Base-by-base conservation (phyloP, 1,284 basidiomycete species). In the Austroboletus niveus region DNA sequence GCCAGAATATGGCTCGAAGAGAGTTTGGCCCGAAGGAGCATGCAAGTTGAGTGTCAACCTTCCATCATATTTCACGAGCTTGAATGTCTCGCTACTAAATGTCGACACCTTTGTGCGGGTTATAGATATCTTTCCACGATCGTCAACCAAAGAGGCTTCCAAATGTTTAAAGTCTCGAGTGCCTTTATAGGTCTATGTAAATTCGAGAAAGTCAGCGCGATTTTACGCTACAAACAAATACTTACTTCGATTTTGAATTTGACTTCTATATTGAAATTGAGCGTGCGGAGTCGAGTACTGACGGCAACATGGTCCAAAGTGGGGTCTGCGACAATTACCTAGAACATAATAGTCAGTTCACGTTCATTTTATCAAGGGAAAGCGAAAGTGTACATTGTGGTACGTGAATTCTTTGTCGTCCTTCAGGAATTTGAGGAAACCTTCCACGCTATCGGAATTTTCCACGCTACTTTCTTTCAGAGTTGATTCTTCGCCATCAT, bases 311-410 rank as follows among this genome's bases (percentile, higher is more conserved):
- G 57, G n/a, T 51, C 49, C 42, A 51, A 32, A 38, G 57, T 58
- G 8, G 57, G 57, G 29, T 57, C 57, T 8, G 49, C 57, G 8
- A 56, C 49, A 15, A 49, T 7, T 24, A 57, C 55, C 56, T 57
- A 36, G 4, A 4, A 14, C 8, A n/a, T 30, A 20, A 42, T 4
- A 9, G 27, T 44, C 10, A 27, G 4, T 17, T 40, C 20, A 10
- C 1, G 6, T 42, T 41, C 14, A 5, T 6, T 42, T 20, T 6
- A 15, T 27, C 12, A 34, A 2, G 29, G 24, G 27, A 36, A 5
- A 1, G 3, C 14, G 27, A 36, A 5, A 1, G 3, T 10, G 27
- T 45, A 57, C 53, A 42, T 57, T 53, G 29, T 57, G 45, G 38
- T 55, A 55, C 4, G 56, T 48, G 20, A 40, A 32, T 7, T n/a